Conservation (phyloP, 2,329 filamentous ascomycete species). For the Metarhizium humberi region DNA sequence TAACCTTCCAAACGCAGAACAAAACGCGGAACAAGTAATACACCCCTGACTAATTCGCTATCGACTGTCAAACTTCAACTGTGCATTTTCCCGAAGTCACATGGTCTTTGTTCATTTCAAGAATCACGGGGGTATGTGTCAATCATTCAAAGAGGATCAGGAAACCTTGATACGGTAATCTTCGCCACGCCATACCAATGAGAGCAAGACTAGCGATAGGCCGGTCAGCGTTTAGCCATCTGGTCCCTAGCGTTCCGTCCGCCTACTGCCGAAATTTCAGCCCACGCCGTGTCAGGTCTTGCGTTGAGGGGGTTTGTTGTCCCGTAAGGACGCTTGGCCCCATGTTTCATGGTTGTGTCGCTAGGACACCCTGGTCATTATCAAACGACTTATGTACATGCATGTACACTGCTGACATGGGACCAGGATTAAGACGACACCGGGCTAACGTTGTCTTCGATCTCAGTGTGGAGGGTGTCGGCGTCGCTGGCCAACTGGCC, state of each 20-base stretch:
- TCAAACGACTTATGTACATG: neutral
- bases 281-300: neutral
- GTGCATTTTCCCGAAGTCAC: neutral
- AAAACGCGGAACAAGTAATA: neutral
- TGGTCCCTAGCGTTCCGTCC: neutral
- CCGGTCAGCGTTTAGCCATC: neutral
- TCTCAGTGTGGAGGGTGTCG: neutral
- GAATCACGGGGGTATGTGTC: neutral
- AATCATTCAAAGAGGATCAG: neutral
- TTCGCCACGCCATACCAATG: neutral
- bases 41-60: neutral
- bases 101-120: neutral
- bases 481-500: neutral
- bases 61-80: neutral
- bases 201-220: conserved; percentile 4
- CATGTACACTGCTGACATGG: neutral
- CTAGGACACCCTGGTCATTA: neutral
- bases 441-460: neutral
- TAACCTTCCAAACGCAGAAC: neutral
- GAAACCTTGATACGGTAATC: neutral
- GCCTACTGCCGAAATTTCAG: neutral
- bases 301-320: neutral
- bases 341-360: neutral
- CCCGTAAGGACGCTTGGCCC: neutral
- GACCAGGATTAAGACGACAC: neutral